phyloP scores from a whole-genome alignment of 2,329 filamentous ascomycete genomes.

The Teratosphaeria pseudoeucalypti region DNA sequence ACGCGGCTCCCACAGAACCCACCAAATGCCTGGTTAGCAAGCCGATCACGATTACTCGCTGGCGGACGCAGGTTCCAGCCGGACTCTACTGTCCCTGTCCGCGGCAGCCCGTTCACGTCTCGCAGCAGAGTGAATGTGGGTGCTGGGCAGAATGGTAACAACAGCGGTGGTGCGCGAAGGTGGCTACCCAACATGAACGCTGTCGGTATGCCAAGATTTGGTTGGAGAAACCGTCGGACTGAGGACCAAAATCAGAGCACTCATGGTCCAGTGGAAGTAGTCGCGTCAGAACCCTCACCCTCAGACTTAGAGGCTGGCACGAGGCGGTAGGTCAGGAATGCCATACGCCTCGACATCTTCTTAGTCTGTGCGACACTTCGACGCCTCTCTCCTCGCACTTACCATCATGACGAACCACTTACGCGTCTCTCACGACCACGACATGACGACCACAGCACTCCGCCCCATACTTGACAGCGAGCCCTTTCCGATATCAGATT shows the following conservation, averaged over 20 bases:
- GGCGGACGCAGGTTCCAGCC: slow-evolving; percentile 17
- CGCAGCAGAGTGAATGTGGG: slow-evolving; percentile 3
- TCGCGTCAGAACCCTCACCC: slow-evolving; percentile 8
- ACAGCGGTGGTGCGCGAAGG: slow-evolving; percentile 12
- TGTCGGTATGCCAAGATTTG: slow-evolving; percentile 15
- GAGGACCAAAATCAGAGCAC: slow-evolving; percentile 2
- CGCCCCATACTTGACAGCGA: background rate
- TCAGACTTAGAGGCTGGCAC: slow-evolving; percentile 21
- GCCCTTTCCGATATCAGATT: background rate
- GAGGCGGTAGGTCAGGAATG: slow-evolving; percentile 4
- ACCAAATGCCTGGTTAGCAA: slow-evolving; percentile 18
- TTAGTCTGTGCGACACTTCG: background rate
- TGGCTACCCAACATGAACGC: slow-evolving; percentile 12
- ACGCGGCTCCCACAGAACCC: slow-evolving; percentile 15
- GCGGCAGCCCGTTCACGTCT: slow-evolving; percentile 1
- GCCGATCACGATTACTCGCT: slow-evolving; percentile 13
- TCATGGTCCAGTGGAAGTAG: slow-evolving; percentile 13
- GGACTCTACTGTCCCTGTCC: slow-evolving; percentile 2
- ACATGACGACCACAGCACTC: background rate
- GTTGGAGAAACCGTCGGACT: slow-evolving; percentile 9
- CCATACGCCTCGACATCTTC: background rate
- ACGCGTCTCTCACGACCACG: background rate
- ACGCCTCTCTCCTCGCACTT: background rate
- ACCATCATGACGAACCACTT: background rate
- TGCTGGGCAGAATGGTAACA: slow-evolving; percentile 1